Percentiles rank a stretch among this genome's conserved stretches.
phyloP scores from a whole-genome alignment of 2,329 filamentous ascomycete genomes.

The Exutisphaerella laricina region DNA sequence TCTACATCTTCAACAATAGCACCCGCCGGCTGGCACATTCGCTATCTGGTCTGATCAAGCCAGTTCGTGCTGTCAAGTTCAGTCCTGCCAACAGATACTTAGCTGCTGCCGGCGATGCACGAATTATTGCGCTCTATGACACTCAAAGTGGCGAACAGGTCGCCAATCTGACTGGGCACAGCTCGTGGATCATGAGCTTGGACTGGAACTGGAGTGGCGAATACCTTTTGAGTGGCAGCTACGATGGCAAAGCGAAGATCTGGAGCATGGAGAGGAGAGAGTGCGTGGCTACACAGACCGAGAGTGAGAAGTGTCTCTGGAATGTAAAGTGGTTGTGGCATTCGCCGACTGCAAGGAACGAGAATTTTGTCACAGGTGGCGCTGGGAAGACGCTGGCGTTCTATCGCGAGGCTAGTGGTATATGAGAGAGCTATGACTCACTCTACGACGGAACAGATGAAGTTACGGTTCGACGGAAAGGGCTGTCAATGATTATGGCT shows the following conservation, averaged over 20 bases:
- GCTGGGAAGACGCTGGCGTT: slow-evolving; percentile 71
- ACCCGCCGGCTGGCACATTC: slow-evolving; percentile 80
- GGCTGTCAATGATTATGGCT: background rate
- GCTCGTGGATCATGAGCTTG: slow-evolving; percentile 81
- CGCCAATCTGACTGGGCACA: slow-evolving; percentile 72
- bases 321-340: slow-evolving; percentile 78
- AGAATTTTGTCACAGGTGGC: slow-evolving; percentile 72
- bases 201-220: slow-evolving; percentile 94
- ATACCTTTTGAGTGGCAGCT: slow-evolving; percentile 73
- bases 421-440: slow-evolving; percentile 33
- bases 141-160: slow-evolving; percentile 89
- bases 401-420: slow-evolving; percentile 76
- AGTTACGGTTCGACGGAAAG: no score
- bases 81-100: slow-evolving; percentile 78
- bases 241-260: slow-evolving; percentile 92
- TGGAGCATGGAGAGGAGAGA: slow-evolving; percentile 81
- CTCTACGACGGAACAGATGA: background rate
- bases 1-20: slow-evolving; percentile 94
- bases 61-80: slow-evolving; percentile 79
- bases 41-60: slow-evolving; percentile 80
- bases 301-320: slow-evolving; percentile 78
- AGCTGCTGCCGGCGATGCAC: slow-evolving; percentile 83
- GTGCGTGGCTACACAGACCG: slow-evolving; percentile 90
- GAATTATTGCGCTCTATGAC: slow-evolving; percentile 86
- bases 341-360: slow-evolving; percentile 49